phyloP scores from a whole-genome alignment of 352 stramenopile species.

The Phytopythium kandeliae region DNA sequence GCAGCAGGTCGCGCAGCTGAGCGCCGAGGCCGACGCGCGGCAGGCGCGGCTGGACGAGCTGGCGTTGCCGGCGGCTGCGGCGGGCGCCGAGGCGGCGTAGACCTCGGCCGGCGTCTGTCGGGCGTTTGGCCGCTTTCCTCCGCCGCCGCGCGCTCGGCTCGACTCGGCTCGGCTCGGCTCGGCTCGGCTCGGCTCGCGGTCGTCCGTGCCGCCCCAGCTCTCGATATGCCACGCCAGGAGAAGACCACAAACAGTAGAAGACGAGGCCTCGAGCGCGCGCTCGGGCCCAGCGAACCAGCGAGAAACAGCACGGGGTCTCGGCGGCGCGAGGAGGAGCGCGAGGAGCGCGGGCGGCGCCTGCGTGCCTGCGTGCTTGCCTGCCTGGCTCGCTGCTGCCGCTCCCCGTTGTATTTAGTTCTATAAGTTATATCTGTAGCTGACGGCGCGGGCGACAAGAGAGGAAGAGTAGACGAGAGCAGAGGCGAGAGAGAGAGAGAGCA shows the following conservation, averaged over 20 bases:
- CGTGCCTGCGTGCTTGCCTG: background rate
- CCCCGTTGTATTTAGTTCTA: constrained; percentile 3
- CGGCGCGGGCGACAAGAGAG: background rate
- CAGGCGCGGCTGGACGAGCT: constrained; percentile 41
- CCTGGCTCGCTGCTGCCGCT: background rate
- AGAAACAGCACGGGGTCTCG: constrained; percentile 4
- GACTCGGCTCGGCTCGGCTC: no score
- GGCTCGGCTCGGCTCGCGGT: no score
- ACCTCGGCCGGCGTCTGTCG: background rate
- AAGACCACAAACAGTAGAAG: constrained; percentile 21
- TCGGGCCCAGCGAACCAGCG: background rate
- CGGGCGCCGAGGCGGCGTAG: constrained; percentile 1
- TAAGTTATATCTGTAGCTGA: constrained; percentile 7
- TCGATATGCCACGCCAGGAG: constrained; percentile 2
- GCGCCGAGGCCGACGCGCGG: constrained; percentile 45
- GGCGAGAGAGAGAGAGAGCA: background rate
- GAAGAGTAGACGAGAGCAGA: background rate
- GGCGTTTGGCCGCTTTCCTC: background rate
- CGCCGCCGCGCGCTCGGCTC: no score
- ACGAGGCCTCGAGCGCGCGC: background rate
- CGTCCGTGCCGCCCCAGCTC: background rate
- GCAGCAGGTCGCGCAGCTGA: constrained; percentile 55
- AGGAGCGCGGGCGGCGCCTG: no score
- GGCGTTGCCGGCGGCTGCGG: constrained; percentile 6
- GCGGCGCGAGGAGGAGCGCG: no score